These are phyloP conservation scores for Sistotremastrum suecicum DNA, from an alignment of 768 basidiomycete genomes.

Conservation along the genomic window DNA sequence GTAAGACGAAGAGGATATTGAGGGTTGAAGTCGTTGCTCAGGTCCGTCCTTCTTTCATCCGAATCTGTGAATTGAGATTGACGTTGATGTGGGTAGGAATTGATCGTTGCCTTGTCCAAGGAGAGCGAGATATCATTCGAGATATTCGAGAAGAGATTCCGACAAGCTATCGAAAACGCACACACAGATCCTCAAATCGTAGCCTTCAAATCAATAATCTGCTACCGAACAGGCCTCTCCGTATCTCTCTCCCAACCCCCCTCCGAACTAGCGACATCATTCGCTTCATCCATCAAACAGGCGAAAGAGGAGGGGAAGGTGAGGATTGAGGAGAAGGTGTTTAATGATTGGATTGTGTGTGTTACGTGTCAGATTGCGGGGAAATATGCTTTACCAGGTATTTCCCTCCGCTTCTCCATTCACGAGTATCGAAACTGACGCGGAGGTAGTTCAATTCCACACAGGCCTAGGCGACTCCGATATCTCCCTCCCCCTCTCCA, in stretches of 20 bases:
- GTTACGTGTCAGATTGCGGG: constrained; percentile 39
- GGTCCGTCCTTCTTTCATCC: constrained; percentile 21
- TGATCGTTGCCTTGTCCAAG: background rate
- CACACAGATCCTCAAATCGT: constrained; percentile 32
- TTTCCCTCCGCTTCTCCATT: constrained; percentile 6
- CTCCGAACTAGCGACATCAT: constrained; percentile 16
- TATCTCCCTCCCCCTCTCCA: constrained; percentile 39
- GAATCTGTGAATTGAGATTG: too few relatives aligned
- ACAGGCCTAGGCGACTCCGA: constrained; percentile 72
- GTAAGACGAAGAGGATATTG: constrained; percentile 45
- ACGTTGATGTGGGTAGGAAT: too few relatives aligned
- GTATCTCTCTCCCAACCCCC: constrained; percentile 21
- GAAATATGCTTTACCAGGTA: constrained; percentile 44
- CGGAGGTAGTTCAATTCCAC: constrained; percentile 59
- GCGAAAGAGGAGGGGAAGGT: constrained; percentile 19
- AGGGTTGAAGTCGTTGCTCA: constrained; percentile 61
- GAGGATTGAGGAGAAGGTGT: constrained; percentile 41
- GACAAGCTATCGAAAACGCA: background rate
- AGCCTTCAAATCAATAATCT: constrained; percentile 63
- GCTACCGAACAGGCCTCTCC: constrained; percentile 65
- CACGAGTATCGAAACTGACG: background rate
- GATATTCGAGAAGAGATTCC: background rate
- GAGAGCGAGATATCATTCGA: background rate
- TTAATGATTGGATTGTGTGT: constrained; percentile 58
- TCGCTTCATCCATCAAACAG: constrained; percentile 18